Base-by-base conservation (phyloP, 1,284 basidiomycete genomes). In the Sphagnurus paluster region DNA sequence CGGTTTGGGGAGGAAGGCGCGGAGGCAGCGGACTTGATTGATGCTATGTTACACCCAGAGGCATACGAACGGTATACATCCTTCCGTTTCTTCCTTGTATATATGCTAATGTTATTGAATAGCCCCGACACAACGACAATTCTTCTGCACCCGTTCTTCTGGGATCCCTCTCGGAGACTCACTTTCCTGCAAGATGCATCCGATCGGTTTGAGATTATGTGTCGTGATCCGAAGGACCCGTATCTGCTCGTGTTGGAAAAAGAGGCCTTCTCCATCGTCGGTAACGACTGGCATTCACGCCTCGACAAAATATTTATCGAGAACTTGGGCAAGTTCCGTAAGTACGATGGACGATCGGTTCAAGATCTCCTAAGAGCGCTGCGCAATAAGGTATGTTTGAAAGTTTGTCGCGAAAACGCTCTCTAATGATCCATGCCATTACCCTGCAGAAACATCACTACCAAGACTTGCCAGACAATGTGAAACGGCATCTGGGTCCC, bases 161-260 rank as follows among this genome's bases (percentile, higher is more conserved):
- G 96, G 97, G 85, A 90, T 50, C 74, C 94, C 0, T 84, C 79
- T 10, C 85, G 90, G 55, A 80, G 95, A 26, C 73, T 99, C 2
- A 84, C 80, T 38, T 99, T 99, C 79, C 73, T 99, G 11, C 95
- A 97, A 67, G 96, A 99, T 56, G 92, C 93, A 0, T 98, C 93
- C 0, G 96, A 99, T 66, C 83, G 94, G 1, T 98, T 99, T 65
- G 96, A 99, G 69, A 95, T 94, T 62, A 96, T 99, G 92, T 90
- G 87, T 56, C 80, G 89, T 39, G 93, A 96, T 42, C 93, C 95
- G 0, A 86, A 84, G 39, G 90, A 97, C 43, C 72, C 80, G 0
- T 79, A 84, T 42, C 76, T 99, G 11, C 62, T 90, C 10, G 67
- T 79, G 20, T 79, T 99, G 21, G 97, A 99, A 68, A 78, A 68